Evolutionary conservation across 139 green algal genomes (phyloP).

Genomic region (Deuterostichococcus epilithicus): DNA sequence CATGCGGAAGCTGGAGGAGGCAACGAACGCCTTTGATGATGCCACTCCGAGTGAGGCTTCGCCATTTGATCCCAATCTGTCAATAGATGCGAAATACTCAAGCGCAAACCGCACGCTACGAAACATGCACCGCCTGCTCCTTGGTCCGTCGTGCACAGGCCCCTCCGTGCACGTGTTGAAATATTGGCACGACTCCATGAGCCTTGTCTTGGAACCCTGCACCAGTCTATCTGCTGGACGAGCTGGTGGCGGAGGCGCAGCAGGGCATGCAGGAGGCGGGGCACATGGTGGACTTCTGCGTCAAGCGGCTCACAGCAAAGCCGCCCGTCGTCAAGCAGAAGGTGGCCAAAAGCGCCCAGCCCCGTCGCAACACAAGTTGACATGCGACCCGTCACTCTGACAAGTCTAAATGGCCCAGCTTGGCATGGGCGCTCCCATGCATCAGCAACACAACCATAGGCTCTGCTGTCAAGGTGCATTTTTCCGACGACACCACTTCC

Average conservation of each 20-base stretch:
- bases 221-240: conserved; percentile 79
- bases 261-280: conserved; percentile 28
- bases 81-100: too few species aligned
- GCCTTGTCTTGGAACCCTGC: neutral
- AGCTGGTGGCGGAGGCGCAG: conserved; percentile 50
- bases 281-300: conserved; percentile 45
- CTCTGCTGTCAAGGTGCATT: neutral
- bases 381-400: neutral
- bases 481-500: neutral
- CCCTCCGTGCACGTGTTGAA: neutral
- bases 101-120: neutral
- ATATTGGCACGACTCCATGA: neutral
- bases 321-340: conserved; percentile 73
- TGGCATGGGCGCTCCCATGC: neutral
- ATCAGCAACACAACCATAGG: neutral
- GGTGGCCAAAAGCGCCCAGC: conserved; percentile 21
- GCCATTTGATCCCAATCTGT: too few species aligned
- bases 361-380: neutral
- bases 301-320: conserved; percentile 46
- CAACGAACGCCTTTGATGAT: conserved; percentile 48
- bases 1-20: conserved; percentile 47
- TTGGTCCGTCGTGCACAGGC: neutral
- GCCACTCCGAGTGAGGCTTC: conserved; percentile 40
- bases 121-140: neutral
- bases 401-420: neutral